phyloP scores from a whole-genome alignment of 768 basidiomycete species.

The Xerocomellus intermedius region DNA sequence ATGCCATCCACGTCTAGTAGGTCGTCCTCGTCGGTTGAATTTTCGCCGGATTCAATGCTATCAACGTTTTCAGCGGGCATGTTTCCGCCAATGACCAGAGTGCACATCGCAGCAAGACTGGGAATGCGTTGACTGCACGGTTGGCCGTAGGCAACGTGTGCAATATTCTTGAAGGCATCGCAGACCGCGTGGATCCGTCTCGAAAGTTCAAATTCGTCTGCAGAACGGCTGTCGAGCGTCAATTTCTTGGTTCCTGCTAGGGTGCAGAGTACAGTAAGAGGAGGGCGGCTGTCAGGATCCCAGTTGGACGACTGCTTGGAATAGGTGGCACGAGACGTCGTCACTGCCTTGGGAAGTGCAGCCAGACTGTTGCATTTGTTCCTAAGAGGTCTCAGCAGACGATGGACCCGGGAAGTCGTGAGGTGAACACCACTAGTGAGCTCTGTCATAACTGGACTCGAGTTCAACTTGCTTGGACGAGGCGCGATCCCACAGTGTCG shows the following conservation, averaged over 20 bases:
- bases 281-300: conserved; percentile 26
- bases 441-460: conserved; percentile 17
- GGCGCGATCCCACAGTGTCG: conserved; percentile 17
- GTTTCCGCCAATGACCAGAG: conserved; percentile 45
- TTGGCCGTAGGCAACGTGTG: conserved; percentile 36
- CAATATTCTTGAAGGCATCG: conserved; percentile 54
- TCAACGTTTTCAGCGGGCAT: conserved; percentile 33
- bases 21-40: conserved; percentile 24
- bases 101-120: conserved; percentile 47
- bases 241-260: conserved; percentile 37
- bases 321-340: conserved; percentile 12
- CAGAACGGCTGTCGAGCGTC: conserved; percentile 33
- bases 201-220: conserved; percentile 43
- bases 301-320: conserved; percentile 18
- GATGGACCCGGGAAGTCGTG: conserved; percentile 41
- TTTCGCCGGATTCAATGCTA: conserved; percentile 20
- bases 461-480: background rate
- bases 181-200: conserved; percentile 51
- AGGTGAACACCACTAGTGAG: conserved; percentile 26
- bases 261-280: conserved; percentile 39
- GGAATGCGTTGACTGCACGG: conserved; percentile 24
- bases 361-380: conserved; percentile 44
- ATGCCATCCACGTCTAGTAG: conserved; percentile 36
- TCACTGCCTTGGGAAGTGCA: conserved; percentile 20
- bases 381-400: conserved; percentile 47